Conservation (phyloP, 2,329 filamentous ascomycete genomes). For the Phyllosticta paracitricarpa region DNA sequence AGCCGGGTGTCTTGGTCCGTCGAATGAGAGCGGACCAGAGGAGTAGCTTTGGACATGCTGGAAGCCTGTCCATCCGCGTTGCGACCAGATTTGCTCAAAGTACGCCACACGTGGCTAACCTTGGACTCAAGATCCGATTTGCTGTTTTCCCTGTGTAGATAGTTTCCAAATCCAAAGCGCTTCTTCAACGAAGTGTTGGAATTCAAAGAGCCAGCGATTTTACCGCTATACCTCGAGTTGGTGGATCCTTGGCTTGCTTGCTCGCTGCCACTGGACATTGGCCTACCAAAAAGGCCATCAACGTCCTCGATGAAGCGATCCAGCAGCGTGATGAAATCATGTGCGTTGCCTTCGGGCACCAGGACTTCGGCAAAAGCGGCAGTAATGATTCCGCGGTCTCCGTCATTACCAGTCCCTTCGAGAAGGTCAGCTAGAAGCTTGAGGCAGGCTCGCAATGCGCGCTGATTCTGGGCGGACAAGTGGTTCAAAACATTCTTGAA, state of each 20-base stretch:
- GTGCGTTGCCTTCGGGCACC: conserved; percentile 64
- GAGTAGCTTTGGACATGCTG: conserved; percentile 56
- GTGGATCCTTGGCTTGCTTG: conserved; percentile 47
- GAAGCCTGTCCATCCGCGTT: conserved; percentile 48
- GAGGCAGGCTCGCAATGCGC: conserved; percentile 74
- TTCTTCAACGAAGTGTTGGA: conserved; percentile 82
- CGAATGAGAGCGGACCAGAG: conserved; percentile 60
- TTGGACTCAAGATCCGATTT: conserved; percentile 59
- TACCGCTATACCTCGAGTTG: conserved; percentile 45
- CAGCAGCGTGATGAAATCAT: conserved; percentile 77
- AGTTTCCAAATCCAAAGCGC: conserved; percentile 67
- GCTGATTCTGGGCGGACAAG: conserved; percentile 50
- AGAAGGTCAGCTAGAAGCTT: conserved; percentile 79
- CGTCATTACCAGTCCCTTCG: conserved; percentile 83
- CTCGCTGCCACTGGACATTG: conserved; percentile 33
- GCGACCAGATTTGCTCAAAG: conserved; percentile 70
- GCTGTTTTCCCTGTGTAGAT: conserved; percentile 66
- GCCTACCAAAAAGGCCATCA: conserved; percentile 73
- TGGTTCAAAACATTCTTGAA: conserved; percentile 44
- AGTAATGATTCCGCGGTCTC: conserved; percentile 78
- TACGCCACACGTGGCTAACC: conserved; percentile 72
- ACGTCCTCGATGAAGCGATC: conserved; percentile 85
- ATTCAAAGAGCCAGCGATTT: conserved; percentile 62
- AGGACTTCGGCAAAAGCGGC: conserved; percentile 82
- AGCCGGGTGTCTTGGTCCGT: conserved; percentile 54